Base-by-base conservation (phyloP, 495 filamentous ascomycete species). In the Hypoxylon rickii region DNA sequence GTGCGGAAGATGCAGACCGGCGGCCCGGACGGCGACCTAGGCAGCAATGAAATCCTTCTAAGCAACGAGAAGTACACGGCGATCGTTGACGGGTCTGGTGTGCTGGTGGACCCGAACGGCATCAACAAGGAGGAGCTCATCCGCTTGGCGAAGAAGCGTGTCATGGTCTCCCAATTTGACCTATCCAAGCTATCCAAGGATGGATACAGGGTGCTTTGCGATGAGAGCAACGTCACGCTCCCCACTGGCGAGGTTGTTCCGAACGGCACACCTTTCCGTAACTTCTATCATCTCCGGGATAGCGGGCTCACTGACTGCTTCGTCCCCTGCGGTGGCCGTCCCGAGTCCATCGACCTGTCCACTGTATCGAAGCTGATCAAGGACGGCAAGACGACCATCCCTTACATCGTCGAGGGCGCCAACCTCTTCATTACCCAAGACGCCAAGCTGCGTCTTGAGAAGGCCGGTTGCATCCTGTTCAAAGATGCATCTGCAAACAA, bases 341-440 rank as follows among this genome's bases (percentile, higher is more conserved):
- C 94, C 3, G 95, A 98, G 76, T 96, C 93, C 1, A 96, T 98
- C 65, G 95, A 98, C 66, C 82, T 98, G 55, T 84, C 86, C 38
- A 89, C 86, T 8, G 93, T 90, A 22, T 83, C 79, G 68, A 88
- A 88, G 70, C 83, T 98, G 48, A 96, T 98, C 70, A 79, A 79
- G 57, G 83, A 94, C 51, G 89, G 89, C 72, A 96, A 94, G 76
- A 79, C 80, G 12, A 82, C 80, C 4, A 87, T 98, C 51, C 92
- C 92, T 4, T 97, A 94, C 76, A 92, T 98, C 21, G 94, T 98
- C 39, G 94, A 98, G 72, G 94, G 94, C 16, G 94, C 94, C 67
- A 98, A 98, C 68, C 79, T 98, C 33, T 98, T 98, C 83, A 94
- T 98, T 73, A 97, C 94, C 10, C 95, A 98, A 73, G 94, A 98